These are phyloP conservation scores for Collybiopsis confluens DNA, from an alignment of 768 basidiomycete genomes.

Conservation along the genomic window DNA sequence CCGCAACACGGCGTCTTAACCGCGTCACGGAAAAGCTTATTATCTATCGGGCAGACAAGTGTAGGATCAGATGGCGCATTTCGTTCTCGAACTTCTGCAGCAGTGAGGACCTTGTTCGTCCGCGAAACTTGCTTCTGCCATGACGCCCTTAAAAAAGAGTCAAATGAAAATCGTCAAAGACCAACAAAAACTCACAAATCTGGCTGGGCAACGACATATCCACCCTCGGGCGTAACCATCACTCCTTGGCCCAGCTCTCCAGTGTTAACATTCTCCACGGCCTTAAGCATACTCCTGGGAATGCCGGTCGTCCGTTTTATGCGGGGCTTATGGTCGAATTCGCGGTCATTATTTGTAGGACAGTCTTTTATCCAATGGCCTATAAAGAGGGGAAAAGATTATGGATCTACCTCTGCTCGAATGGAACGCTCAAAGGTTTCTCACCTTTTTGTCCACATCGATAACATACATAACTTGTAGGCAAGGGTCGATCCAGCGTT, in stretches of 20 bases:
- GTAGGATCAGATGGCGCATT: conserved; percentile 66
- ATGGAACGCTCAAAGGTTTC: conserved; percentile 12
- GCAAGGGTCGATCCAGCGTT: conserved; percentile 73
- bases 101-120: conserved; percentile 69
- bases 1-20: conserved; percentile 95
- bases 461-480: conserved; percentile 96
- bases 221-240: conserved; percentile 98
- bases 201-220: conserved; percentile 95
- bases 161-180: not conserved
- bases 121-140: conserved; percentile 92
- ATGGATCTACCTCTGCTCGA: conserved; percentile 9
- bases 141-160: conserved; percentile 54
- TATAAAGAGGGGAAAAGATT: conserved; percentile 28
- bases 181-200: conserved; percentile 69
- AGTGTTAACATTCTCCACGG: conserved; percentile 80
- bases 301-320: conserved; percentile 99
- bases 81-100: conserved; percentile 85
- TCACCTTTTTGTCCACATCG: conserved; percentile 96
- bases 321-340: conserved; percentile 89
- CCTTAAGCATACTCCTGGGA: conserved; percentile 94
- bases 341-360: conserved; percentile 94
- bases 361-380: conserved; percentile 99
- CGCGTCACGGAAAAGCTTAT: conserved; percentile 89
- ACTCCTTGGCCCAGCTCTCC: conserved; percentile 78
- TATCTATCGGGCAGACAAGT: conserved; percentile 87